These are phyloP conservation scores for Iodosphaeria phyllophila DNA, from an alignment of 2,329 filamentous ascomycete species.

Conservation along the genomic window DNA sequence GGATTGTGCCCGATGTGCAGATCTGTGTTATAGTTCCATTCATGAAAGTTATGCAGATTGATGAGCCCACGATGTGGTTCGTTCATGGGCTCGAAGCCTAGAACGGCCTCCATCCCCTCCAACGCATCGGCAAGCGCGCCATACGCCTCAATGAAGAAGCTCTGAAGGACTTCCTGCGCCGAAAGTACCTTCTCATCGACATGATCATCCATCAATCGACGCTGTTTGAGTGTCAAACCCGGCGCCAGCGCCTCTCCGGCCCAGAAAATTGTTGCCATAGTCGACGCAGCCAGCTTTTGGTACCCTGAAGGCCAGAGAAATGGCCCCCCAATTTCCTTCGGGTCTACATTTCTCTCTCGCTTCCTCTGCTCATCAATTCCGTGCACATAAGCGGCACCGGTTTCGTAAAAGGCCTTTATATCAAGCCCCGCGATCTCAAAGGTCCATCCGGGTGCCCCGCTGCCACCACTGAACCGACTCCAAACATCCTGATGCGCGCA, in stretches of 20 bases:
- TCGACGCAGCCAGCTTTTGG: conserved; percentile 18
- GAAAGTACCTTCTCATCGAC: too few species aligned
- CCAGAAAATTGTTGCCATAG: conserved; percentile 12
- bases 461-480: conserved; percentile 22
- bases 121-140: conserved; percentile 16
- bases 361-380: conserved; percentile 15
- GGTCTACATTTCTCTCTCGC: conserved; percentile 8
- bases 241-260: conserved; percentile 10
- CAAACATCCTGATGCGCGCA: conserved; percentile 24
- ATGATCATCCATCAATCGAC: too few species aligned
- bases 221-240: conserved; percentile 3
- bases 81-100: conserved; percentile 23
- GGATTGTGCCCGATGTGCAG: conserved; percentile 21
- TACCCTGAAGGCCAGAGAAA: conserved; percentile 19
- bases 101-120: conserved; percentile 13
- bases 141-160: conserved; percentile 16
- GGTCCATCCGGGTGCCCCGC: conserved; percentile 22
- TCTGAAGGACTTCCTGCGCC: conserved; percentile 12
- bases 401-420: conserved; percentile 14
- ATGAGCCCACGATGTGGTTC: conserved; percentile 22
- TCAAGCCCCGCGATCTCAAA: conserved; percentile 21
- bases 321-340: conserved; percentile 15
- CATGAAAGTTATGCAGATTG: conserved; percentile 18
- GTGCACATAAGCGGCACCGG: conserved; percentile 16
- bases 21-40: conserved; percentile 23